phyloP scores from a whole-genome alignment of 2,329 filamentous ascomycete genomes.

The Monilinia vaccinii-corymbosi region DNA sequence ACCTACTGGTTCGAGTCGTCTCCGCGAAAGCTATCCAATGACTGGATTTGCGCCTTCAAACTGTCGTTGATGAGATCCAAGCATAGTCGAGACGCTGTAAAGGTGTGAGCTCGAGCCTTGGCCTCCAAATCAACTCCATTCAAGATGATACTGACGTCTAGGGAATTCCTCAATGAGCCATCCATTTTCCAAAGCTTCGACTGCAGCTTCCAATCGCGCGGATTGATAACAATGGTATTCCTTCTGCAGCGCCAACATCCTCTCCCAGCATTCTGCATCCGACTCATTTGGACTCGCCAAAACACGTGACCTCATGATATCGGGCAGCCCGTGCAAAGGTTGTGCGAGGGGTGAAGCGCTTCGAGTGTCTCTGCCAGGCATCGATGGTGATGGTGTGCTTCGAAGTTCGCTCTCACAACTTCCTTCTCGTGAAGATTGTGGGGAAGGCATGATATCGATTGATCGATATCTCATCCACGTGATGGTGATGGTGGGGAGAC shows the following conservation, averaged over 20 bases:
- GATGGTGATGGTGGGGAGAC: not conserved
- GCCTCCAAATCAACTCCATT: no score
- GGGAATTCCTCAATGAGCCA: constrained; percentile 18
- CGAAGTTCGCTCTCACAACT: constrained; percentile 12
- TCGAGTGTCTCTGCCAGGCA: constrained; percentile 7
- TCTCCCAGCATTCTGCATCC: constrained; percentile 24
- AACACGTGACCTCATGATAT: constrained; percentile 6
- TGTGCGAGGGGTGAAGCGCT: constrained; percentile 11
- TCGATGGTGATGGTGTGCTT: constrained; percentile 10
- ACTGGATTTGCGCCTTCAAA: constrained; percentile 21
- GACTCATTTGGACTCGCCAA: constrained; percentile 11
- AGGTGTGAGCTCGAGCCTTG: constrained; percentile 3
- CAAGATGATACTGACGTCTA: constrained; percentile 20
- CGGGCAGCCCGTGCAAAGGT: not conserved
- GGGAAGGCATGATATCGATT: constrained; percentile 4
- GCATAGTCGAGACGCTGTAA: constrained; percentile 26
- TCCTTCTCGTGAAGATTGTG: constrained; percentile 7
- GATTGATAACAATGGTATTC: constrained; percentile 28
- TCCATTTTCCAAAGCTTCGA: constrained; percentile 25
- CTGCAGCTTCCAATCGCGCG: constrained; percentile 27
- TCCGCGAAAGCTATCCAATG: not conserved
- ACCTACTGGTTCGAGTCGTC: not conserved
- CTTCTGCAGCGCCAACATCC: constrained; percentile 26
- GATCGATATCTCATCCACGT: not conserved
- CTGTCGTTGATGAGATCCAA: constrained; percentile 27